Evolutionary conservation across 2,329 filamentous ascomycete genomes (phyloP).

Genomic region (Cadophora gregata): DNA sequence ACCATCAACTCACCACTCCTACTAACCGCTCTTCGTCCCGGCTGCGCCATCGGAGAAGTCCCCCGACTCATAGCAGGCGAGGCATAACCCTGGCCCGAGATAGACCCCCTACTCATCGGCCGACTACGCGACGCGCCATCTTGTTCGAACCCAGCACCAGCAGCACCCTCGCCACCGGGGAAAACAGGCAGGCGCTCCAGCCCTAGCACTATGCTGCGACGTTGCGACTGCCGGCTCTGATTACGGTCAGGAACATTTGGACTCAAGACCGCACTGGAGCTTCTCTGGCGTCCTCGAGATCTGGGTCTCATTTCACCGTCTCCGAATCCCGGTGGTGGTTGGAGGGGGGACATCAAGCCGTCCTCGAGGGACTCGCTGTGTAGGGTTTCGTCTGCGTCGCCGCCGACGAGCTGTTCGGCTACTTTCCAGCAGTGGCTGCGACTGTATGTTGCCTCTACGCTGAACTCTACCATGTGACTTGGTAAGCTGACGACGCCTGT

Average conservation of each 20-base stretch:
- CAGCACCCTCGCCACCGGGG: slow-evolving; percentile 25
- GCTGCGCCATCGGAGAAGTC: not conserved
- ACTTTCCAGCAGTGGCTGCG: slow-evolving; percentile 73
- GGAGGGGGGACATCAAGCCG: slow-evolving; percentile 33
- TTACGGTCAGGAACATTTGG: not conserved
- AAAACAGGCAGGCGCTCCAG: slow-evolving; percentile 39
- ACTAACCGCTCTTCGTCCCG: slow-evolving; percentile 14
- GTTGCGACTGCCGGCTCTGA: slow-evolving; percentile 29
- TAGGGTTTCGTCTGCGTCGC: not conserved
- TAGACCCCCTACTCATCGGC: slow-evolving; percentile 11
- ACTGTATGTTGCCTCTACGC: slow-evolving; percentile 70
- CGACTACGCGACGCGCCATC: slow-evolving; percentile 1
- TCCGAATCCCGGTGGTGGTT: slow-evolving; percentile 39
- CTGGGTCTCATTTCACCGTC: slow-evolving; percentile 32
- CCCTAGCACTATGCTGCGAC: slow-evolving; percentile 41
- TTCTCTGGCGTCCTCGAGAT: slow-evolving; percentile 27
- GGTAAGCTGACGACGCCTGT: slow-evolving; percentile 66
- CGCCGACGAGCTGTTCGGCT: slow-evolving; percentile 61
- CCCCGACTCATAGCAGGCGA: slow-evolving; percentile 11
- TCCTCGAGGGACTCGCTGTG: not conserved
- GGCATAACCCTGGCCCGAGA: slow-evolving; percentile 7
- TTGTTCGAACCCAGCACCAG: too few relatives aligned
- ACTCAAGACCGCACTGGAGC: slow-evolving; percentile 12
- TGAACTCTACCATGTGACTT: slow-evolving; percentile 64
- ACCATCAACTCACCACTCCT: not conserved